phyloP scores from a whole-genome alignment of 495 filamentous ascomycete genomes.

The Podospora bellae-mahoneyi region DNA sequence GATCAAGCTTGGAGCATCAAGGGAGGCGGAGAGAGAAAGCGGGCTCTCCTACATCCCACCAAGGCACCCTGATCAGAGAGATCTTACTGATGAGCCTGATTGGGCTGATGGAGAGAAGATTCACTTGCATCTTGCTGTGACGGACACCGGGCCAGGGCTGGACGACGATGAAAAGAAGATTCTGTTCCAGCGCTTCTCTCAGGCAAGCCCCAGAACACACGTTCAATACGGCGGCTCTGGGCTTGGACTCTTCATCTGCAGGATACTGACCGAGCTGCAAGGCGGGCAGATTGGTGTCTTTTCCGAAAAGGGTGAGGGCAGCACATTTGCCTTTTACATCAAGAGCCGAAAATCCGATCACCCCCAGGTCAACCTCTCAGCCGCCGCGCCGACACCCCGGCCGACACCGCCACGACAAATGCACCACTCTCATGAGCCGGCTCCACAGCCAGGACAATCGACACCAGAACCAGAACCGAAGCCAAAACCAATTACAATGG shows the following conservation, averaged over 20 bases:
- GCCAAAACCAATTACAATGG: neutral
- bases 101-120: slow-evolving; percentile 68
- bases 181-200: slow-evolving; percentile 78
- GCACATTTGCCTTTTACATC: slow-evolving; percentile 80
- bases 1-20: slow-evolving; percentile 67
- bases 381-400: slow-evolving; percentile 1
- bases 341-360: slow-evolving; percentile 39
- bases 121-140: slow-evolving; percentile 71
- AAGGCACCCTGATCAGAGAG: slow-evolving; percentile 45
- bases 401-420: neutral
- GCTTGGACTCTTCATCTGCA: slow-evolving; percentile 77
- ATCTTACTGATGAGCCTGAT: slow-evolving; percentile 54
- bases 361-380: slow-evolving; percentile 9
- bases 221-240: slow-evolving; percentile 80
- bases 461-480: neutral
- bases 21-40: slow-evolving; percentile 46
- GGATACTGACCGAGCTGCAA: slow-evolving; percentile 73
- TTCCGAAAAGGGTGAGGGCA: slow-evolving; percentile 67
- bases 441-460: neutral
- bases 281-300: slow-evolving; percentile 80
- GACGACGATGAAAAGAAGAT: slow-evolving; percentile 68
- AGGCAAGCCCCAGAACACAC: slow-evolving; percentile 72
- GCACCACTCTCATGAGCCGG: neutral
- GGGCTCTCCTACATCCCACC: slow-evolving; percentile 54
- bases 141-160: slow-evolving; percentile 75